Evolutionary conservation across 1,139 yeast species (phyloP).

Genomic region (Yamadazyma diospyri): DNA sequence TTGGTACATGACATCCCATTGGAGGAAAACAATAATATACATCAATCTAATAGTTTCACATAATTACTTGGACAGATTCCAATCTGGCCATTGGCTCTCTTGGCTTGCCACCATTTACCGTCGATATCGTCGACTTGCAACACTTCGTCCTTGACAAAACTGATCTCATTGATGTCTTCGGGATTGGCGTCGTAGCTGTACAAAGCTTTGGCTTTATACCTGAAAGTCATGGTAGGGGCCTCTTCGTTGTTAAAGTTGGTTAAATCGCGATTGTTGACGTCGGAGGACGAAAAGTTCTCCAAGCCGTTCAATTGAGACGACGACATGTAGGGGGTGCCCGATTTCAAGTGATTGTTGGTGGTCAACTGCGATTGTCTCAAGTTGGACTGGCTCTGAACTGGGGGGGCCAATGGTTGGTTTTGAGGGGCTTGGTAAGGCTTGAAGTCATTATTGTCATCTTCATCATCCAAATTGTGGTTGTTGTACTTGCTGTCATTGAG

Average conservation of each 20-base stretch:
- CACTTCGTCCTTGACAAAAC: conserved; percentile 86
- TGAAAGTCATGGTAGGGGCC: conserved; percentile 50
- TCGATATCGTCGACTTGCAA: conserved; percentile 89
- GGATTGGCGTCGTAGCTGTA: conserved; percentile 91
- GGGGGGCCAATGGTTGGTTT: background rate
- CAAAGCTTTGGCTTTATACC: conserved; percentile 82
- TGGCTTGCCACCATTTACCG: conserved; percentile 99
- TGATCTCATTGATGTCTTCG: conserved; percentile 88
- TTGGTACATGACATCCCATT: too few species aligned
- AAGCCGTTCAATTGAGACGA: conserved; percentile 56
- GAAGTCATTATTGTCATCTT: conserved; percentile 23
- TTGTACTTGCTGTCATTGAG: conserved; percentile 17
- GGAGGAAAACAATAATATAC: too few species aligned
- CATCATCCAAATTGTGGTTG: conserved; percentile 19
- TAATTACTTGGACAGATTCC: conserved; percentile 97
- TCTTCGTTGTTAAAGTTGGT: conserved; percentile 28
- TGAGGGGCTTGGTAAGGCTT: conserved; percentile 16
- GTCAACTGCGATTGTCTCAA: conserved; percentile 39
- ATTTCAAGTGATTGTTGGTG: conserved; percentile 20
- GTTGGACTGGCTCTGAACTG: conserved; percentile 13
- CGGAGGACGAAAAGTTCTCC: conserved; percentile 49
- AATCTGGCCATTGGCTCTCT: conserved; percentile 82
- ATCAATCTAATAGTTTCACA: conserved; percentile 59
- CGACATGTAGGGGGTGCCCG: conserved; percentile 44
- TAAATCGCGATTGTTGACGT: conserved; percentile 35